Percentiles rank a stretch among this genome's conserved stretches.
Evolutionary conservation across 164 flowering plant species (phyloP).

Genomic region (Kalanchoe fedtschenkoi): DNA sequence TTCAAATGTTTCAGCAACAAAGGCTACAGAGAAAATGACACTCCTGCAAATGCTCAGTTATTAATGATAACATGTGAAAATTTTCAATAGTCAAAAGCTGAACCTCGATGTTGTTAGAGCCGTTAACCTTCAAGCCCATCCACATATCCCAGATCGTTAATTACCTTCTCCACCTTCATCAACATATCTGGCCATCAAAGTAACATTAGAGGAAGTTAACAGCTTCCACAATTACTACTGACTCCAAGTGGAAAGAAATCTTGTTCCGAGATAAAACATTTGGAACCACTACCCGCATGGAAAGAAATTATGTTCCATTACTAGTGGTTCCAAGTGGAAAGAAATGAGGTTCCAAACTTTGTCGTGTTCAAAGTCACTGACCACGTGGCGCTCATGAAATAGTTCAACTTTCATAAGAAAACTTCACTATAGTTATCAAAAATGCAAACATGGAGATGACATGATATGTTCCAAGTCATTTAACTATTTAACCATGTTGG

Average conservation of each 20-base stretch:
- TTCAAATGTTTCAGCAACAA: not conserved
- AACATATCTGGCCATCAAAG: constrained; percentile 42
- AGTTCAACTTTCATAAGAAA: not conserved
- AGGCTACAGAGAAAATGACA: too few species aligned
- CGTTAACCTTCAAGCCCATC: constrained; percentile 15
- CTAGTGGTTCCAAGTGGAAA: too few species aligned
- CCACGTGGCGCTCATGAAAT: not conserved
- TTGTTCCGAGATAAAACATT: too few species aligned
- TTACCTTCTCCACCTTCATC: constrained; percentile 46
- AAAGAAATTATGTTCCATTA: not conserved
- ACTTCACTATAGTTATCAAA: not conserved
- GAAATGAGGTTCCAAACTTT: too few species aligned
- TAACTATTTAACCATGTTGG: not conserved
- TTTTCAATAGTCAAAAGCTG: not conserved
- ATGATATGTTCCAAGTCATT: not conserved
- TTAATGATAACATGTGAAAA: too few species aligned
- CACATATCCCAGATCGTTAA: constrained; percentile 33
- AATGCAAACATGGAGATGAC: not conserved
- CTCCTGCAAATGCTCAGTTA: too few species aligned
- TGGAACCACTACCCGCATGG: too few species aligned
- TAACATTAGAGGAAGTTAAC: not conserved
- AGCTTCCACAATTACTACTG: too few species aligned
- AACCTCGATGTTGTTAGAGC: constrained; percentile 11
- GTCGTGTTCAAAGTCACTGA: not conserved
- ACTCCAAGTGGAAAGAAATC: too few species aligned